Evolutionary conservation across 208 protist species (phyloP), one percentile per base, ranked within the genome.

Genomic region (Acanthamoeba lugdunensis): DNA sequence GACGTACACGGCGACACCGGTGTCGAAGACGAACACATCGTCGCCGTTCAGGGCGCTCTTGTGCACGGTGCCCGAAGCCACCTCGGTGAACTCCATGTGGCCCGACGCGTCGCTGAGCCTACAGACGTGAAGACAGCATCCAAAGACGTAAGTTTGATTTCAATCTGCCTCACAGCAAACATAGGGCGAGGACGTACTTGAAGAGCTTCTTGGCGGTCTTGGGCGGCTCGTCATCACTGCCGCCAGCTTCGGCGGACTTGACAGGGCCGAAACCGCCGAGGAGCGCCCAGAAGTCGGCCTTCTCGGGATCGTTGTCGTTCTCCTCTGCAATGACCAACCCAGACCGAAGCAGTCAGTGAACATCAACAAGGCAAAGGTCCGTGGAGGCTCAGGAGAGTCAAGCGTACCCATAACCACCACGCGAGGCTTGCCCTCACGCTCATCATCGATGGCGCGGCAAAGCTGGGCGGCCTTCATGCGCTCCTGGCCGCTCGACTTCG

Each of bases 11-110:
- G 95, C 81, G 33, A 71, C 82, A n/a, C 65, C 84, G 25, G 63
- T 73, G 88, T 96, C 95, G 52, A 96, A 63, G 56, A 96, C 92
- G 82, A 90, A 96, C 16, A 58, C 84, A 45, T 94, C 85, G 61
- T 90, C 25, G 28, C 13, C 33, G 61, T 90, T 52, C 14, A 90
- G 61, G 61, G 16, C 16, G 85, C 23, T 90, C 61, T 73, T 90
- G 61, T 23, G 90, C 23, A 93, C 23, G 6, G 16, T 7, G 30
- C 75, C 71, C 13, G 67, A 73, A 5, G 52, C 90, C 1, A 93
- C 90, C 69, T 85, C 71, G 21, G 54, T 93, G 67, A 81, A 93
- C 14, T 11, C 25, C 28, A 85, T 23, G 5, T 8, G 21, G 45
- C 71, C 90, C 28, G 90, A 93, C 4, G 67, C 67, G 25, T 85